Conservation (phyloP, 306 rosid genomes). For the Vigna angularis region DNA sequence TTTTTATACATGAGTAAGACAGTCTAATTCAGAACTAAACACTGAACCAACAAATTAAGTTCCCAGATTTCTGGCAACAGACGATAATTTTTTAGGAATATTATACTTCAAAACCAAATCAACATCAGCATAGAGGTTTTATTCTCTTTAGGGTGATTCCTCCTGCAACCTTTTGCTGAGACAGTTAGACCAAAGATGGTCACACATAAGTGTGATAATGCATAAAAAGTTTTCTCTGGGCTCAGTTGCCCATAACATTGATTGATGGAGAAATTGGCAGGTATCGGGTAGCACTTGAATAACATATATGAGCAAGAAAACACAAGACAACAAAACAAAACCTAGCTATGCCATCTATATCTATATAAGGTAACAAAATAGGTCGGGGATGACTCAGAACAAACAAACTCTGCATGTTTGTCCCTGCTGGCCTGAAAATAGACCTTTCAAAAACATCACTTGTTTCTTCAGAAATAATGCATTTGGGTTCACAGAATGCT, state of each 20-base stretch:
- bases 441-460: conserved; percentile 58
- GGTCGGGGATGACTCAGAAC: conserved; percentile 47
- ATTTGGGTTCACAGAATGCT: conserved; percentile 44
- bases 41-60: conserved; percentile 4
- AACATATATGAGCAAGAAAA: conserved; percentile 24
- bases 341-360: conserved; percentile 35
- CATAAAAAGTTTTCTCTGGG: conserved; percentile 44
- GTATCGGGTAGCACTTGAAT: conserved; percentile 19
- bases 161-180: conserved; percentile 47
- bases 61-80: conserved; percentile 4
- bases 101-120: conserved; percentile 4
- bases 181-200: conserved; percentile 43
- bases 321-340: conserved; percentile 47
- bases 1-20: background rate
- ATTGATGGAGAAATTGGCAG: conserved; percentile 53
- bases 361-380: conserved; percentile 40
- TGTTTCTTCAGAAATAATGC: conserved; percentile 45
- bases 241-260: conserved; percentile 23
- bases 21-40: background rate
- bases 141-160: conserved; percentile 39
- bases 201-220: conserved; percentile 29
- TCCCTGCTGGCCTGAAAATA: conserved; percentile 53
- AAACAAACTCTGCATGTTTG: conserved; percentile 51
- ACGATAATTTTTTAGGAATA: background rate
- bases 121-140: conserved; percentile 32